These are phyloP conservation scores for Ogataea glucozyma DNA, from an alignment of 805 yeast species.

Conservation along the genomic window DNA sequence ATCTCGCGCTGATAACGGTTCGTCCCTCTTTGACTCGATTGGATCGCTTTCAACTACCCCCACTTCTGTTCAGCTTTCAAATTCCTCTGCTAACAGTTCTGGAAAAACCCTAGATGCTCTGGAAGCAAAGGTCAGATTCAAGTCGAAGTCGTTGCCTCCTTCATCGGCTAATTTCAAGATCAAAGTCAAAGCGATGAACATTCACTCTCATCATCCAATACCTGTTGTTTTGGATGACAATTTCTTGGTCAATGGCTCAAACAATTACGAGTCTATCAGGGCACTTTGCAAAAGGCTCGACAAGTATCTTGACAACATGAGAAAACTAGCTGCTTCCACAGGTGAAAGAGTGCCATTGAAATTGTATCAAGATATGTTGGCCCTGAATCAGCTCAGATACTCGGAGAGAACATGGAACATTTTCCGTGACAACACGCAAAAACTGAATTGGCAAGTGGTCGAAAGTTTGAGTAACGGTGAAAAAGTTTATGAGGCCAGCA, in stretches of 20 bases:
- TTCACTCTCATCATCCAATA: constrained; percentile 25
- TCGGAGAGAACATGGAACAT: constrained; percentile 11
- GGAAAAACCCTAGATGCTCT: neutral
- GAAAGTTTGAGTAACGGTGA: neutral
- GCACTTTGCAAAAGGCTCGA: constrained; percentile 12
- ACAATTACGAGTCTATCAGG: constrained; percentile 1
- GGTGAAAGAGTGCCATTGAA: constrained; percentile 9
- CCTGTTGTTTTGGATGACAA: constrained; percentile 42
- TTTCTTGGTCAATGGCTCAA: constrained; percentile 27
- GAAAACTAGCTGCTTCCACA: constrained; percentile 1
- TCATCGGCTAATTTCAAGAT: constrained; percentile 5
- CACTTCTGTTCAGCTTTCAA: constrained; percentile 7
- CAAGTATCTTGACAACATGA: constrained; percentile 4
- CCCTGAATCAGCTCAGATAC: constrained; percentile 24
- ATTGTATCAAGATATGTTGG: constrained; percentile 31
- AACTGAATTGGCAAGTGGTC: constrained; percentile 10
- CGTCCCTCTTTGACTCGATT: constrained; percentile 7
- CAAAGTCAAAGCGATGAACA: constrained; percentile 11
- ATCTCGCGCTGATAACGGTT: neutral
- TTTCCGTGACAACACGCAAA: constrained; percentile 9
- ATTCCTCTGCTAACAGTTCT: neutral
- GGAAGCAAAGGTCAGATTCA: constrained; percentile 10
- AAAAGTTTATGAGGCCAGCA: constrained; percentile 3
- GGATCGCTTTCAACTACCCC: constrained; percentile 6
- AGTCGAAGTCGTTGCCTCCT: constrained; percentile 18